These are phyloP conservation scores for Hericium alpestre DNA, from an alignment of 768 basidiomycete species.

Conservation along the genomic window DNA sequence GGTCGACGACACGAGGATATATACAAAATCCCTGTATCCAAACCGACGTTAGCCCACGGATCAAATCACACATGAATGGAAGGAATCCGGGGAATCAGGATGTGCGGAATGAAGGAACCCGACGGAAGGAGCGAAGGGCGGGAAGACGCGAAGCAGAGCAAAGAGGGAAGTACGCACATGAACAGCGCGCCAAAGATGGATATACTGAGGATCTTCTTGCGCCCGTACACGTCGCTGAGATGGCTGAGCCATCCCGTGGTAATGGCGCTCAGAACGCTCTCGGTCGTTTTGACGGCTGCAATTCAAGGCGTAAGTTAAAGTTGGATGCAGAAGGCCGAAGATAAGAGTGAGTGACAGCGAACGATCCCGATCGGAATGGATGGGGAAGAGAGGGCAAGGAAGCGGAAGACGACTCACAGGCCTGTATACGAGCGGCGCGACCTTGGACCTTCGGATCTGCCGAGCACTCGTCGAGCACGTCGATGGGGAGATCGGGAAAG, in stretches of 20 bases:
- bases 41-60: neutral
- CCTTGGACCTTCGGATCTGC: slow-evolving; percentile 12
- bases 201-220: slow-evolving; percentile 11
- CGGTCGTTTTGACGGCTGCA: slow-evolving; percentile 14
- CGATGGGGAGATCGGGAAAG: slow-evolving; percentile 3
- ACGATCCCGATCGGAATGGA: no score
- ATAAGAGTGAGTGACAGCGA: no score
- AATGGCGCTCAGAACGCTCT: slow-evolving; percentile 13
- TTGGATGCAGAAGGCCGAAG: no score
- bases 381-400: neutral
- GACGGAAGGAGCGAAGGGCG: no score
- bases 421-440: slow-evolving; percentile 14
- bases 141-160: neutral
- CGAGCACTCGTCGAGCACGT: slow-evolving; percentile 6
- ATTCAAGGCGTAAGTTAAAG: neutral
- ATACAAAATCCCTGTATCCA: slow-evolving; percentile 11
- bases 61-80: neutral
- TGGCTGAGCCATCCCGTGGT: slow-evolving; percentile 15
- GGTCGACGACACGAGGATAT: slow-evolving; percentile 13
- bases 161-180: slow-evolving; percentile 6
- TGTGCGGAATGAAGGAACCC: no score
- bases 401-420: slow-evolving; percentile 5
- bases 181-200: slow-evolving; percentile 15
- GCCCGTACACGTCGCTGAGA: slow-evolving; percentile 10
- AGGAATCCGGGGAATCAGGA: no score